Evolutionary conservation across 169 alveolate species (phyloP).

Genomic region (Plasmodium gaboni): DNA sequence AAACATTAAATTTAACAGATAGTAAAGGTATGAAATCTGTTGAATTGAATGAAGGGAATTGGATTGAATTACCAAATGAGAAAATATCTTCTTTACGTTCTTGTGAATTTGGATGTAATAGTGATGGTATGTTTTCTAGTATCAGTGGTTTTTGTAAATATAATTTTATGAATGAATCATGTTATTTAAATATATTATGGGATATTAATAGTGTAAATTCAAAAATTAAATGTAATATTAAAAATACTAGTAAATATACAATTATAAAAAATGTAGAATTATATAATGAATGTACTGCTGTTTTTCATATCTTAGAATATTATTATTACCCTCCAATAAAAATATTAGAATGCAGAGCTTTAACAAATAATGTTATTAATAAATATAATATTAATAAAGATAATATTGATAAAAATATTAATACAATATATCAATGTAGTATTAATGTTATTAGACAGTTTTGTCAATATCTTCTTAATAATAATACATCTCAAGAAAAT

Average conservation of each 20-base stretch:
- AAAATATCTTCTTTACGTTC: constrained; percentile 86
- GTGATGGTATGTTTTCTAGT: constrained; percentile 85
- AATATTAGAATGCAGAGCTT: constrained; percentile 73
- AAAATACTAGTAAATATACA: constrained; percentile 80
- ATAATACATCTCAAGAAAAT: constrained; percentile 56
- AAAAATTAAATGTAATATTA: constrained; percentile 80
- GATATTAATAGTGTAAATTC: constrained; percentile 85
- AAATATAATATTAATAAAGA: constrained; percentile 50
- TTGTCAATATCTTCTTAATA: constrained; percentile 59
- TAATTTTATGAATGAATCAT: constrained; percentile 82
- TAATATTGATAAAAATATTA: constrained; percentile 57
- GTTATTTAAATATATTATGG: constrained; percentile 83
- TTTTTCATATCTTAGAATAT: constrained; percentile 87
- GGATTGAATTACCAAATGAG: constrained; percentile 89
- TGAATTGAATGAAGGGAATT: constrained; percentile 82
- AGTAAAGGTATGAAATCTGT: constrained; percentile 72
- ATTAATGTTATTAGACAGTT: constrained; percentile 76
- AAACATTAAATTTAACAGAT: constrained; percentile 75
- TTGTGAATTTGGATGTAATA: constrained; percentile 88
- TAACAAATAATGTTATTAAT: constrained; percentile 71
- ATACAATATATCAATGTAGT: constrained; percentile 68
- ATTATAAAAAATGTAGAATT: constrained; percentile 84
- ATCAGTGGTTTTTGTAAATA: constrained; percentile 84
- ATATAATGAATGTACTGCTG: constrained; percentile 86
- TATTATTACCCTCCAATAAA: constrained; percentile 79